A percentile compares a stretch with the other conserved stretches of the same genome.
phyloP scores from a whole-genome alignment of 2,329 filamentous ascomycete species.

The Torrubiella hemipterigena region DNA sequence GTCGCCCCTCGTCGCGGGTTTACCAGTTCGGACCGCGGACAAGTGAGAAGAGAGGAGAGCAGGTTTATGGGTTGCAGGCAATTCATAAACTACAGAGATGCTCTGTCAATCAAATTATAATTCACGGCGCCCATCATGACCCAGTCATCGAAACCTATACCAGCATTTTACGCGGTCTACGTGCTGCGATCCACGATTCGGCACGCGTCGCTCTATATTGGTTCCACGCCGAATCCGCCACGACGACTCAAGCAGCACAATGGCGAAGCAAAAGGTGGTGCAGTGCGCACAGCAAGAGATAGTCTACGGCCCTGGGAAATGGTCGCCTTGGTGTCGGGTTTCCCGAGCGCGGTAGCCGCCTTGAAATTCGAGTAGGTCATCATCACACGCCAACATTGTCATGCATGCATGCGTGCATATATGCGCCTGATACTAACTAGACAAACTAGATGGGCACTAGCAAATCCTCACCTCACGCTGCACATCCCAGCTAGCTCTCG shows the following conservation, averaged over 20 bases:
- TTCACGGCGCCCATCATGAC: constrained; percentile 21
- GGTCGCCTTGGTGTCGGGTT: constrained; percentile 75
- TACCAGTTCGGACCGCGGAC: too few species aligned
- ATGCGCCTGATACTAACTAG: not conserved
- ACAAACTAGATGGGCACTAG: constrained; percentile 82
- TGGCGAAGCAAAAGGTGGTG: constrained; percentile 70
- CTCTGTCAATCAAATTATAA: constrained; percentile 1
- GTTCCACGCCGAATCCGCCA: constrained; percentile 80
- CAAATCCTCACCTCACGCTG: constrained; percentile 68
- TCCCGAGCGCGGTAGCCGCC: constrained; percentile 75
- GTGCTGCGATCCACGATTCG: constrained; percentile 73
- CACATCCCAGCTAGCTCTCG: constrained; percentile 59
- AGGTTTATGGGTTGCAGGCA: too few species aligned
- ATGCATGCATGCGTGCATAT: not conserved
- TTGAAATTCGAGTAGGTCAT: constrained; percentile 81
- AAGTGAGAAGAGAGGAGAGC: too few species aligned
- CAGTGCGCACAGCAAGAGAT: constrained; percentile 57
- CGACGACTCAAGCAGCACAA: constrained; percentile 87
- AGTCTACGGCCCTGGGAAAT: constrained; percentile 82
- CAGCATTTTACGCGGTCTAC: constrained; percentile 88
- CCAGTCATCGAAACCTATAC: constrained; percentile 47
- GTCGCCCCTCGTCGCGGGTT: not conserved
- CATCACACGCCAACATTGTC: too few species aligned
- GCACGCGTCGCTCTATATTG: constrained; percentile 68
- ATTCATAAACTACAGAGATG: not conserved